Percentiles rank a stretch among this genome's conserved stretches.
These are phyloP conservation scores for Coccomyxa sp. DNA, from an alignment of 139 green algal genomes.

Conservation along the genomic window DNA sequence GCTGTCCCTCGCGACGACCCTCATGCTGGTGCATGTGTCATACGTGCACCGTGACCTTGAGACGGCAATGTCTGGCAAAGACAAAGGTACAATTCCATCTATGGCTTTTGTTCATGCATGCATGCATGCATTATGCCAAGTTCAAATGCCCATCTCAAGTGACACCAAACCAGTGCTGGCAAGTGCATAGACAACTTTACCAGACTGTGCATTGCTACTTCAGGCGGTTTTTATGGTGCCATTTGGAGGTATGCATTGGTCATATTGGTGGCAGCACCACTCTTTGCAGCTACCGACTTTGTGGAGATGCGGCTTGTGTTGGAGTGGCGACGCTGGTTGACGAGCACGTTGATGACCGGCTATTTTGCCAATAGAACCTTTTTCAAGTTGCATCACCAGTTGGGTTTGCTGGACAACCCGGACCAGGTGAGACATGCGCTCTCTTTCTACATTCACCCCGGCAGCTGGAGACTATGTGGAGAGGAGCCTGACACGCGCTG, in stretches of 20 bases:
- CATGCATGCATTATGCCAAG: not conserved
- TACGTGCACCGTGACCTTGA: constrained; percentile 67
- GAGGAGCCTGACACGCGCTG: not conserved
- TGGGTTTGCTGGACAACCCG: constrained; percentile 39
- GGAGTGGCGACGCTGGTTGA: constrained; percentile 26
- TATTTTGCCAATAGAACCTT: constrained; percentile 55
- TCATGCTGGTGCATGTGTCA: constrained; percentile 44
- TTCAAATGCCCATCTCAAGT: too few species aligned
- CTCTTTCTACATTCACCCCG: not conserved
- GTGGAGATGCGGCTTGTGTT: constrained; percentile 36
- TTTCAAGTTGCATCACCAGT: constrained; percentile 39
- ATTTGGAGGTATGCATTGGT: constrained; percentile 63
- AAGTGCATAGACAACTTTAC: too few species aligned
- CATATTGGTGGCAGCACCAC: constrained; percentile 57
- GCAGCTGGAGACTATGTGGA: too few species aligned
- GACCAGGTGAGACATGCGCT: constrained; percentile 24
- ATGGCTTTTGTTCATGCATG: not conserved
- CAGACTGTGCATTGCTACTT: not conserved
- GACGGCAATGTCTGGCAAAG: constrained; percentile 62
- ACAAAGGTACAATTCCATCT: constrained; percentile 27
- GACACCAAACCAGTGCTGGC: too few species aligned
- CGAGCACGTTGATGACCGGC: constrained; percentile 16
- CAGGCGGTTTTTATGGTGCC: constrained; percentile 52
- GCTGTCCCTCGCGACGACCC: constrained; percentile 43
- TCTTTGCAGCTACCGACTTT: constrained; percentile 56